Percentiles rank a stretch among this genome's conserved stretches.
Conservation (phyloP, 345 rosid species). For the Eucalyptus cloeziana region DNA sequence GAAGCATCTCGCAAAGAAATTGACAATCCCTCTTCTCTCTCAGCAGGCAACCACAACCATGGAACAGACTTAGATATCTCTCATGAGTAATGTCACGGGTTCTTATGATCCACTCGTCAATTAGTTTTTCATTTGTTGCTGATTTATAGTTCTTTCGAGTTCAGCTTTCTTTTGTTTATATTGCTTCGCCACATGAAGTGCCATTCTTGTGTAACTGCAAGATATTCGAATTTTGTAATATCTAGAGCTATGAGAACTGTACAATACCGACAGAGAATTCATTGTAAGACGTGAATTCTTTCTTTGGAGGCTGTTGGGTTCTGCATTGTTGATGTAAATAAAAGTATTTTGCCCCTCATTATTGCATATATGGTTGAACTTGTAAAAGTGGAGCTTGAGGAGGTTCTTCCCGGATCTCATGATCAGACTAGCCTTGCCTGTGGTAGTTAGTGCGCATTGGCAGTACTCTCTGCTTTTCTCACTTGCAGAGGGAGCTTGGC, state of each 20-base stretch:
- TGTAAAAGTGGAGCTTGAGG: not conserved
- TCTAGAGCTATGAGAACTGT: not conserved
- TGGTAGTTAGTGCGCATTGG: not conserved
- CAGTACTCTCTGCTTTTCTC: not conserved
- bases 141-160: not conserved
- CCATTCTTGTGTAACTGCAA: not conserved
- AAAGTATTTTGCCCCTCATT: not conserved
- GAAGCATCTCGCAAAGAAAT: conserved; percentile 69
- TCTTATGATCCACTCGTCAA: not conserved
- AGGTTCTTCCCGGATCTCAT: not conserved
- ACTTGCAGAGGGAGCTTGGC: not conserved
- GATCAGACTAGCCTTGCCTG: not conserved
- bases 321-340: not conserved
- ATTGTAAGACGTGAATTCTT: not conserved
- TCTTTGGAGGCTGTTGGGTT: not conserved
- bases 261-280: not conserved
- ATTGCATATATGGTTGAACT: not conserved
- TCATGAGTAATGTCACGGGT: not conserved
- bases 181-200: not conserved
- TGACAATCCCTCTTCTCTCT: conserved; percentile 9
- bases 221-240: not conserved
- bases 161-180: not conserved
- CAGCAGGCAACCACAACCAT: not conserved
- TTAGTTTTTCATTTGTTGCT: not conserved
- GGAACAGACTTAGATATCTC: not conserved